Percentiles rank a stretch among this genome's conserved stretches.
These are phyloP conservation scores for Platanthera guangdongensis DNA, from an alignment of 106 monocot genomes.

Conservation along the genomic window DNA sequence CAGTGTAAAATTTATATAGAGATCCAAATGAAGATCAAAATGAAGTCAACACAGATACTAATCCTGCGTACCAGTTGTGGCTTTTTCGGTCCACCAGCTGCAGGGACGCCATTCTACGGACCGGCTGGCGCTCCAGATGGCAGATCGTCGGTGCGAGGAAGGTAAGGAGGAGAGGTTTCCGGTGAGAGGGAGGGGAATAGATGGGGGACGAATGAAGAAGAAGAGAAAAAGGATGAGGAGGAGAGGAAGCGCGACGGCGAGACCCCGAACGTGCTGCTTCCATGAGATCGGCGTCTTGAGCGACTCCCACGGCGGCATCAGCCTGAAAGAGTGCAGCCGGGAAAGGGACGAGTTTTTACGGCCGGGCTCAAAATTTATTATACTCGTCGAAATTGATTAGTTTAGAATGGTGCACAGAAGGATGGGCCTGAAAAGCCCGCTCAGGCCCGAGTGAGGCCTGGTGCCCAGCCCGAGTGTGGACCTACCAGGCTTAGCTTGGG, in stretches of 20 bases:
- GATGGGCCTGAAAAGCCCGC: too few species aligned
- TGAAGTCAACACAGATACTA: neutral
- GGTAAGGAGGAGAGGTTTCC: neutral
- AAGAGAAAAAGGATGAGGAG: constrained; percentile 15
- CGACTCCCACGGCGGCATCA: too few species aligned
- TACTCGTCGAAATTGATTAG: too few species aligned
- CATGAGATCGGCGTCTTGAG: constrained; percentile 8
- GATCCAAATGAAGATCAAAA: neutral
- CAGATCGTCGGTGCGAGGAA: neutral
- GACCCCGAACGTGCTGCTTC: constrained; percentile 14
- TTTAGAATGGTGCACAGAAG: too few species aligned
- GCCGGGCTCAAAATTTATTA: too few species aligned
- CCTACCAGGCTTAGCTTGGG: too few species aligned
- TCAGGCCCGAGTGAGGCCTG: too few species aligned
- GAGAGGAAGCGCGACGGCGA: constrained; percentile 8
- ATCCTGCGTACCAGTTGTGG: constrained; percentile 1
- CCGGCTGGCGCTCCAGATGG: constrained; percentile 46
- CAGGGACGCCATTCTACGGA: constrained; percentile 64
- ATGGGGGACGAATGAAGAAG: neutral
- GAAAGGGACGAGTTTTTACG: too few species aligned
- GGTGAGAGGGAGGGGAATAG: neutral
- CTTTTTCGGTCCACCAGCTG: constrained; percentile 49
- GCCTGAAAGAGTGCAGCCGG: too few species aligned
- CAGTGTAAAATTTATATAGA: neutral
- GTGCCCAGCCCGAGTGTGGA: too few species aligned